A percentile compares a stretch with the other conserved stretches of the same genome.
Evolutionary conservation across 768 basidiomycete species (phyloP).

Genomic region (Lentinula boryana): DNA sequence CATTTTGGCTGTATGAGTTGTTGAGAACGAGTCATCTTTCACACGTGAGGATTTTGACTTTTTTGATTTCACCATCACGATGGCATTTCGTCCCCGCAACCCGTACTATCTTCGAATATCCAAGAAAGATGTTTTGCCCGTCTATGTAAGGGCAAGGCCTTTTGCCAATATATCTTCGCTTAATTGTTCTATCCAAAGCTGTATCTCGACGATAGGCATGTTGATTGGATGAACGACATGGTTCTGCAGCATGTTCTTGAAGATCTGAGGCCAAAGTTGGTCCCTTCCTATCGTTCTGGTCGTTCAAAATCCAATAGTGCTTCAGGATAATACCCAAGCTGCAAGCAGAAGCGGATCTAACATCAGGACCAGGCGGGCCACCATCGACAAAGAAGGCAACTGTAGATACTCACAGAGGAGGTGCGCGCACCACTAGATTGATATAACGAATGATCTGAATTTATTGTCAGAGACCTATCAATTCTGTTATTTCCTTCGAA

Average conservation of each 20-base stretch:
- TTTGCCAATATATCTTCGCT: background rate
- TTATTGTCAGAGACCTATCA: slow-evolving; percentile 70
- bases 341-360: slow-evolving; percentile 46
- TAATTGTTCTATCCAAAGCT: slow-evolving; percentile 35
- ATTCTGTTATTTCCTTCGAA: slow-evolving; percentile 85
- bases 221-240: slow-evolving; percentile 86
- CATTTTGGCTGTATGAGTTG: slow-evolving; percentile 37
- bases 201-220: slow-evolving; percentile 84
- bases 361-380: slow-evolving; percentile 29
- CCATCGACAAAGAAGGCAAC: slow-evolving; percentile 56
- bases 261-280: slow-evolving; percentile 68
- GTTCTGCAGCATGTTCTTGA: slow-evolving; percentile 76
- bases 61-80: background rate
- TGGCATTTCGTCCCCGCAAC: slow-evolving; percentile 61
- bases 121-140: slow-evolving; percentile 62
- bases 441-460: background rate
- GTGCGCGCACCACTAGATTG: slow-evolving; percentile 31
- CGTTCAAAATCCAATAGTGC: background rate
- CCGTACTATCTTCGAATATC: slow-evolving; percentile 81
- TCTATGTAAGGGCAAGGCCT: slow-evolving; percentile 49
- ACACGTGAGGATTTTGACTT: background rate
- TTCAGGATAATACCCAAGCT: slow-evolving; percentile 63
- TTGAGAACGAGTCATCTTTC: background rate
- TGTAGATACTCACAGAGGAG: slow-evolving; percentile 82
- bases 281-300: slow-evolving; percentile 18